Evolutionary conservation across 441 rosid species (phyloP).

Genomic region (Euphorbia schlechtendalii): DNA sequence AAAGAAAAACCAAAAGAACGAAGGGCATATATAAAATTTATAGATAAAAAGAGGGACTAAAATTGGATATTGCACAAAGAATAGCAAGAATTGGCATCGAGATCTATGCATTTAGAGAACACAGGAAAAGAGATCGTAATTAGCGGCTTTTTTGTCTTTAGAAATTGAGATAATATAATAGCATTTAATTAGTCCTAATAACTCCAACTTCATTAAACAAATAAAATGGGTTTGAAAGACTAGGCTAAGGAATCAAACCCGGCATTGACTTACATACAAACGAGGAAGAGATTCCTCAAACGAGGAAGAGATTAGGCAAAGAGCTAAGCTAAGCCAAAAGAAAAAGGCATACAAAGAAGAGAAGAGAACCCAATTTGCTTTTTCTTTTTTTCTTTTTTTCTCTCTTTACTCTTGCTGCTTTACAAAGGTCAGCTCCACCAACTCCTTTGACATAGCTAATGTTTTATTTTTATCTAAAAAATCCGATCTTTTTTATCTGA

Average conservation of each 20-base stretch:
- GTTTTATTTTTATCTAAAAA: neutral
- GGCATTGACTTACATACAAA: constrained; percentile 48
- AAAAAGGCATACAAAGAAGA: neutral
- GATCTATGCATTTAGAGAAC: constrained; percentile 32
- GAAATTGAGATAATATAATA: neutral
- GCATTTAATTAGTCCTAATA: neutral
- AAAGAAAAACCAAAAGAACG: too few species aligned
- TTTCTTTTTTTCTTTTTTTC: neutral
- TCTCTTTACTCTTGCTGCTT: constrained; percentile 25
- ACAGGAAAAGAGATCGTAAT: constrained; percentile 32
- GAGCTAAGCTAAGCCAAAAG: too few species aligned
- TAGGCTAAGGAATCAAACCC: constrained; percentile 36
- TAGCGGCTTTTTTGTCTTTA: constrained; percentile 42
- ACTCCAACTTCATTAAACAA: neutral
- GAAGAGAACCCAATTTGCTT: neutral
- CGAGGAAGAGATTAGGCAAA: too few species aligned
- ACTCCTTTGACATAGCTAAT: constrained; percentile 32
- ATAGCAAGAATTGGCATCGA: constrained; percentile 20
- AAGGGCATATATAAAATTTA: too few species aligned
- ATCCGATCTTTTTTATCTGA: too few species aligned
- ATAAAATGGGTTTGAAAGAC: constrained; percentile 2
- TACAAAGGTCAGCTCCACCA: too few species aligned
- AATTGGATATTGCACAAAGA: too few species aligned
- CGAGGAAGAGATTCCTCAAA: constrained; percentile 57
- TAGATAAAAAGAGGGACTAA: too few species aligned